A percentile compares a stretch with the other conserved stretches of the same genome.
Conservation (phyloP, 1,139 yeast genomes). For the Saccharomycopsis crataegensis region DNA sequence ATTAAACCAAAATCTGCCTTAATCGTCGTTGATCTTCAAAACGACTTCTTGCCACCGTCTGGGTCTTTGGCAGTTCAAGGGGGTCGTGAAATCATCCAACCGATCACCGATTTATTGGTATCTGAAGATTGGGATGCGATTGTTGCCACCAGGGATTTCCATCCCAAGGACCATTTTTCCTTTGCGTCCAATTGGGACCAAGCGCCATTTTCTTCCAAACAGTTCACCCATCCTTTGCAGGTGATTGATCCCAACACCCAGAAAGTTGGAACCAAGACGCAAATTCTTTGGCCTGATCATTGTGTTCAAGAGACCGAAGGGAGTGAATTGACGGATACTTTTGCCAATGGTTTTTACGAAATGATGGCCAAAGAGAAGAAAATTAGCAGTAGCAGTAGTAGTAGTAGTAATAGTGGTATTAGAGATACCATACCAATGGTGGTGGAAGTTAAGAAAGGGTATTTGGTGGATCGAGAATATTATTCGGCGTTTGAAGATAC, state of each 20-base stretch:
- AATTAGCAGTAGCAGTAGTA: too few relatives aligned
- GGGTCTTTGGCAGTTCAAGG: constrained; percentile 69
- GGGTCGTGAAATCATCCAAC: constrained; percentile 54
- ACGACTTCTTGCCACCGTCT: constrained; percentile 72
- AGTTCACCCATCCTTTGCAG: constrained; percentile 46
- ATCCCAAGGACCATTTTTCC: constrained; percentile 68
- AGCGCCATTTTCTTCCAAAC: constrained; percentile 44
- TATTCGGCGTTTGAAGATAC: constrained; percentile 84
- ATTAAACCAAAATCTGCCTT: constrained; percentile 37
- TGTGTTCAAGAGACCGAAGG: constrained; percentile 72
- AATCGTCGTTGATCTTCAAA: constrained; percentile 72
- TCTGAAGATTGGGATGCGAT: constrained; percentile 48
- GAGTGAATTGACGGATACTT: constrained; percentile 49
- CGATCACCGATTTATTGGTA: constrained; percentile 39
- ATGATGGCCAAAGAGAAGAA: too few relatives aligned
- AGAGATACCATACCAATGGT: too few relatives aligned
- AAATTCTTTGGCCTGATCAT: constrained; percentile 84
- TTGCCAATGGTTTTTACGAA: constrained; percentile 22
- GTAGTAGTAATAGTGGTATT: too few relatives aligned
- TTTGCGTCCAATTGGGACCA: constrained; percentile 58
- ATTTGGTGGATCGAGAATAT: constrained; percentile 64
- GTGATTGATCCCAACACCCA: constrained; percentile 29
- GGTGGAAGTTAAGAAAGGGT: constrained; percentile 60
- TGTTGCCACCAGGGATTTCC: constrained; percentile 85
- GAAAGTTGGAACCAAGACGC: constrained; percentile 28